Evolutionary conservation across 2,329 filamentous ascomycete species (phyloP).

Genomic region (Colletotrichum sansevieriae): DNA sequence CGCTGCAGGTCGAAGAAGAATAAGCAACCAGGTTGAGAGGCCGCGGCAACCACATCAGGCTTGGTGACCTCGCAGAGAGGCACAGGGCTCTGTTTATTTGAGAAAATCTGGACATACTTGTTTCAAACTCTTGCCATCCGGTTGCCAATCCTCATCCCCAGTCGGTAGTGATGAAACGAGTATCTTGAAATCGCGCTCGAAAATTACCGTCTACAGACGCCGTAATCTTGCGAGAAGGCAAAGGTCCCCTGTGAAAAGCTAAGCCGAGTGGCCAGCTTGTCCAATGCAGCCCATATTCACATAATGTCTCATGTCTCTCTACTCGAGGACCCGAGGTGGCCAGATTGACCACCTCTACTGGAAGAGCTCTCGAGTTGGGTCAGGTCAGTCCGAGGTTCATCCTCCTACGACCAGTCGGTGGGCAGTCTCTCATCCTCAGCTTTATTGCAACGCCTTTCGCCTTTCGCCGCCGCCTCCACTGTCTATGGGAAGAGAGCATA

Average conservation of each 20-base stretch:
- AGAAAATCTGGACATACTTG: conserved; percentile 33
- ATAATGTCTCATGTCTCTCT: conserved; percentile 38
- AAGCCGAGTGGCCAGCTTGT: conserved; percentile 11
- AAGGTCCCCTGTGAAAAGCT: not conserved
- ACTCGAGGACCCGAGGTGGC: conserved; percentile 26
- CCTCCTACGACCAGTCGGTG: not conserved
- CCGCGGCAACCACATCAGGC: conserved; percentile 16
- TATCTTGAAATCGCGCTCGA: not conserved
- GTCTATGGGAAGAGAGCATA: conserved; percentile 24
- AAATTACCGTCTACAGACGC: not conserved
- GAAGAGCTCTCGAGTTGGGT: conserved; percentile 1
- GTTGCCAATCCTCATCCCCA: conserved; percentile 9
- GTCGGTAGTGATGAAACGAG: not conserved
- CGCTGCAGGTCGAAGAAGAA: conserved; percentile 32
- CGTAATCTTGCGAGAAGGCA: not conserved
- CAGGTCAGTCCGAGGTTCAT: conserved; percentile 4
- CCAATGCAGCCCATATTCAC: conserved; percentile 16
- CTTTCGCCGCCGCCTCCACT: conserved; percentile 35
- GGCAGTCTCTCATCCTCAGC: conserved; percentile 7
- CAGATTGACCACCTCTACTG: conserved; percentile 6
- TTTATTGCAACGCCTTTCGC: conserved; percentile 20
- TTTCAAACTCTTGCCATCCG: conserved; percentile 37
- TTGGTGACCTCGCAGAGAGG: conserved; percentile 10
- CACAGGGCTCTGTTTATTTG: conserved; percentile 36
- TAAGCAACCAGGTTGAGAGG: conserved; percentile 33